Conservation (phyloP, 1,284 basidiomycete species). For the Exobasidium rhododendri region DNA sequence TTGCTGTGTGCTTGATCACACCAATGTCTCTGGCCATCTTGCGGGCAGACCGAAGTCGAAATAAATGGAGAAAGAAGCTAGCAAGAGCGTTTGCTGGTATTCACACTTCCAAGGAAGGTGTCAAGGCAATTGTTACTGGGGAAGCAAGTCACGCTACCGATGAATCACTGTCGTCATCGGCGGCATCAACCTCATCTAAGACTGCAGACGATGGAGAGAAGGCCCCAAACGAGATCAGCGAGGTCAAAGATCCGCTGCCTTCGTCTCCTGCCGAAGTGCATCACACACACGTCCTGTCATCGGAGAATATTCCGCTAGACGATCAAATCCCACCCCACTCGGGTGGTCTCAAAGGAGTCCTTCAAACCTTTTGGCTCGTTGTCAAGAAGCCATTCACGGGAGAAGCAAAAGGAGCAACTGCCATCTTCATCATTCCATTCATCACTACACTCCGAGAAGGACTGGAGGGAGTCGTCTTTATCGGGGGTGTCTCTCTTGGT, state of each 20-base stretch:
- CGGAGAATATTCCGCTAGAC: not conserved
- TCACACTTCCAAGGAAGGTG: not conserved
- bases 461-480: conserved; percentile 50
- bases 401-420: conserved; percentile 15
- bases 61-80: conserved; percentile 49
- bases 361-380: not conserved
- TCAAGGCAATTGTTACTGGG: not conserved
- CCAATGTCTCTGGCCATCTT: conserved; percentile 52
- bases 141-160: not conserved
- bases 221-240: not conserved
- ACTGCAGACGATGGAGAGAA: not conserved
- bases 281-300: not conserved
- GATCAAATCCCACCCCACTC: not conserved
- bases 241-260: not conserved
- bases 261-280: conserved; percentile 1
- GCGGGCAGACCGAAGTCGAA: conserved; percentile 40
- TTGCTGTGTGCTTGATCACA: conserved; percentile 49
- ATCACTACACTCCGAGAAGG: conserved; percentile 52
- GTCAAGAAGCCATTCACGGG: conserved; percentile 8
- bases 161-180: too few relatives aligned
- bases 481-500: conserved; percentile 51
- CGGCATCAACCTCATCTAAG: not conserved
- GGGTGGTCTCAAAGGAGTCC: not conserved
- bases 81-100: conserved; percentile 29
- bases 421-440: conserved; percentile 49